These are phyloP conservation scores for Alternaria arborescens DNA, from an alignment of 2,329 filamentous ascomycete species.

Conservation along the genomic window DNA sequence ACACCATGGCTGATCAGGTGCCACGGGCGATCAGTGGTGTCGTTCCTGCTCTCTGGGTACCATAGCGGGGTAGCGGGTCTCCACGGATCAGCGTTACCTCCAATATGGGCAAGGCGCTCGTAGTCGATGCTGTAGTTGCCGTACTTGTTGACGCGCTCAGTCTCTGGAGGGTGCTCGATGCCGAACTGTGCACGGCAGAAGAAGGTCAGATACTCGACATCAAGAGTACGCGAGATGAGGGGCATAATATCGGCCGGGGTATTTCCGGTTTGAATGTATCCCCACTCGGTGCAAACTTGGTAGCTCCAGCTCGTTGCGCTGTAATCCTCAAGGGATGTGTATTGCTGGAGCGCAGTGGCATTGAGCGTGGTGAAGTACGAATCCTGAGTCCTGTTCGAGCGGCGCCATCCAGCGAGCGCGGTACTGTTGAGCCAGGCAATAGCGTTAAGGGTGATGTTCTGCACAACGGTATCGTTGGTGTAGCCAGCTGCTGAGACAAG, in stretches of 20 bases:
- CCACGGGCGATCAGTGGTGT: constrained; percentile 72
- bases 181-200: constrained; percentile 75
- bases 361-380: constrained; percentile 62
- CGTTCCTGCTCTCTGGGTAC: constrained; percentile 65
- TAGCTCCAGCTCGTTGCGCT: constrained; percentile 61
- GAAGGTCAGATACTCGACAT: constrained; percentile 68
- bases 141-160: constrained; percentile 75
- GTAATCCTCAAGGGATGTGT: constrained; percentile 31
- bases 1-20: constrained; percentile 77
- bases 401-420: constrained; percentile 51
- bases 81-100: constrained; percentile 84
- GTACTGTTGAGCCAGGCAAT: constrained; percentile 64
- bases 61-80: constrained; percentile 75
- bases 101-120: constrained; percentile 77
- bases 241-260: constrained; percentile 71
- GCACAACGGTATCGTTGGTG: constrained; percentile 52
- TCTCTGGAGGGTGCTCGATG: constrained; percentile 69
- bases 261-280: constrained; percentile 78
- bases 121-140: constrained; percentile 78
- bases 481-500: constrained; percentile 62
- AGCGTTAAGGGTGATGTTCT: constrained; percentile 64
- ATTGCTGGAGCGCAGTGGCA: constrained; percentile 37
- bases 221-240: constrained; percentile 74
- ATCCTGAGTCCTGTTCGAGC: constrained; percentile 54
- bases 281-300: constrained; percentile 69